These are phyloP conservation scores for Russula compacta DNA, from an alignment of 768 basidiomycete genomes.

Conservation along the genomic window DNA sequence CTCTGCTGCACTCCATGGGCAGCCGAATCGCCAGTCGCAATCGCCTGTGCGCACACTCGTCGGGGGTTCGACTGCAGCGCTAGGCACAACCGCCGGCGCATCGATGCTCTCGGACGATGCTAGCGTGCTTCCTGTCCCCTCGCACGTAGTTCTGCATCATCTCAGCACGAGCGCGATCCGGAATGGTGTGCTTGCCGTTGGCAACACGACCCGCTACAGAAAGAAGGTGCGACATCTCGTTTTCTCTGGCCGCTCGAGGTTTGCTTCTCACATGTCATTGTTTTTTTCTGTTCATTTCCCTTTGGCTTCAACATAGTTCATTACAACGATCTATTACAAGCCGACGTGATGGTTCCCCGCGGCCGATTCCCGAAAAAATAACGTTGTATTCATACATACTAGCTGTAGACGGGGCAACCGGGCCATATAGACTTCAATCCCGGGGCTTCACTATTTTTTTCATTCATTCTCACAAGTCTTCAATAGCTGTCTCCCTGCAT, in stretches of 20 bases:
- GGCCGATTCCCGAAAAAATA: background rate
- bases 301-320: slow-evolving; percentile 40
- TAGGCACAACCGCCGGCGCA: slow-evolving; percentile 16
- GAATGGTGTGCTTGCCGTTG: slow-evolving; percentile 89
- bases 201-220: slow-evolving; percentile 82
- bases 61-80: slow-evolving; percentile 3
- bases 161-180: slow-evolving; percentile 91
- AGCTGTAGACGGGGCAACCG: slow-evolving; percentile 12
- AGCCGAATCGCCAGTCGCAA: slow-evolving; percentile 1
- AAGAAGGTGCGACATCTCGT: slow-evolving; percentile 61
- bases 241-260: background rate
- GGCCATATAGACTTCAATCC: slow-evolving; percentile 7
- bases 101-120: slow-evolving; percentile 70
- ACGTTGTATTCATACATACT: slow-evolving; percentile 8
- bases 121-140: slow-evolving; percentile 85
- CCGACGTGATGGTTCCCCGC: slow-evolving; percentile 35
- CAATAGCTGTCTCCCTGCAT: background rate
- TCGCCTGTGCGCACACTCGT: slow-evolving; percentile 21
- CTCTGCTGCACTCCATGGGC: slow-evolving; percentile 15
- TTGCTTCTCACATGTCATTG: background rate
- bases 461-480: background rate
- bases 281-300: background rate
- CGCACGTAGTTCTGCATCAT: slow-evolving; percentile 91
- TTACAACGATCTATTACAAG: slow-evolving; percentile 80
- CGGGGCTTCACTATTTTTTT: slow-evolving; percentile 2